These are phyloP conservation scores for Teratosphaeria pseudoeucalypti DNA, from an alignment of 2,329 filamentous ascomycete genomes.

Conservation along the genomic window DNA sequence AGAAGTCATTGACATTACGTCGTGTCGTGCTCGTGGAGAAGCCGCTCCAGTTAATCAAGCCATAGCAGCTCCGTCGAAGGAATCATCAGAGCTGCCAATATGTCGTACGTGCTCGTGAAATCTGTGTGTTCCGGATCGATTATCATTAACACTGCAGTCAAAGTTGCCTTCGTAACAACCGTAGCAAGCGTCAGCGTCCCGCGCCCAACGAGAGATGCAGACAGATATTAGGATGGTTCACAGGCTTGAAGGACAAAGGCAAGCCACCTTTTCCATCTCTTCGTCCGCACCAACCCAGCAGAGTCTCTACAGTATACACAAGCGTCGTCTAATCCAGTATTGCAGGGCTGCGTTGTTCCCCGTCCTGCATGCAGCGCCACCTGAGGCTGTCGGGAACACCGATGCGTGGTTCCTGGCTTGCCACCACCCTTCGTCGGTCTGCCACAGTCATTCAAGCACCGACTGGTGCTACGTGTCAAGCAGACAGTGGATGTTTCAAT, in stretches of 20 bases:
- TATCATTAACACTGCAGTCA: not conserved
- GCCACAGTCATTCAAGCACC: not conserved
- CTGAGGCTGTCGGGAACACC: not conserved
- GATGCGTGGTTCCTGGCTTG: not conserved
- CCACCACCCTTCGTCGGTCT: not conserved
- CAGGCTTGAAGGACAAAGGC: not conserved
- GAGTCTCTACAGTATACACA: not conserved
- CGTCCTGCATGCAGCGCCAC: conserved; percentile 2
- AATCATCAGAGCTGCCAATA: conserved; percentile 6
- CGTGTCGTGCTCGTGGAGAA: not conserved
- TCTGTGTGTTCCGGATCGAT: conserved; percentile 6
- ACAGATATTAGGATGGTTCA: not conserved
- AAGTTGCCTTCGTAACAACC: conserved; percentile 1
- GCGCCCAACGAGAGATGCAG: conserved; percentile 6
- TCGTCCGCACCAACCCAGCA: not conserved
- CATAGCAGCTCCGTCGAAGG: not conserved
- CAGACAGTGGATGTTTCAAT: not conserved
- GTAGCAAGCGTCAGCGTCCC: conserved; percentile 13
- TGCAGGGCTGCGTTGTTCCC: not conserved
- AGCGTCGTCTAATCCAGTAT: not conserved
- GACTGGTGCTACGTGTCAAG: not conserved
- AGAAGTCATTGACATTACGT: conserved; percentile 10
- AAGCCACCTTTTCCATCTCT: not conserved
- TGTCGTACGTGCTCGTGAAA: conserved; percentile 2
- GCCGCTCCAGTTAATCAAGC: not conserved